Evolutionary conservation across 202 grass and related monocot genomes (phyloP), one percentile per base, ranked within the genome.

Genomic region (Tripidium arundinaceum): DNA sequence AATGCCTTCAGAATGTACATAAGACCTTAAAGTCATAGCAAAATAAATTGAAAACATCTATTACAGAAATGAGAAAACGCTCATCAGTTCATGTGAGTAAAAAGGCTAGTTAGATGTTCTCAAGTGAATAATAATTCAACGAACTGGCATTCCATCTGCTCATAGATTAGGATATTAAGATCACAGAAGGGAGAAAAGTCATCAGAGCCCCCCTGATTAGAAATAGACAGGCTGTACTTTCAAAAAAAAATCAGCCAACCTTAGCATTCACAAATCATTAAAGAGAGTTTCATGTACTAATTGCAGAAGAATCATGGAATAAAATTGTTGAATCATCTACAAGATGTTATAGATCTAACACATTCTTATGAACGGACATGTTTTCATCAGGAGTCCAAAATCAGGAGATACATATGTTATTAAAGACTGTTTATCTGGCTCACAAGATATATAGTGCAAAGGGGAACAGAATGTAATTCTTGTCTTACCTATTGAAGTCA

Each of bases 401-500:
- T 42, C 6, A 78, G 42, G 29, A 68, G 40, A 41, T 10, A 76
- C 18, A 67, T 38, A 37, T 43, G 12, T n/a, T 60, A 78, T 25
- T 79, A 15, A 79, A 26, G 19, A 41, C 9, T 70, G 12, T 62
- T 64, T 33, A 86, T 50, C n/a, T 50, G 45, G 37, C 19, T 59
- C 19, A 36, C 50, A 65, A 4, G 33, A 66, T 42, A 37, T 24
- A 71, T 67, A 22, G 64, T 47, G 19, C 26, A 45, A 65, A 64
- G 34, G 19, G 62, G 26, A 69, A 78, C 15, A 28, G 46, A 47
- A 54, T 40, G 72, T 6, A 81, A 65, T 77, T 66, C 15, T 26
- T 73, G 36, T 58, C 68, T 72, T 93, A 99, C 96, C 96, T 99
- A 86, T 99, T 99, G 62, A 99, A 99, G 71, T 99, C 92, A 65